Base-by-base conservation (phyloP, 2,329 filamentous ascomycete genomes). In the Coleophoma cylindrospora region DNA sequence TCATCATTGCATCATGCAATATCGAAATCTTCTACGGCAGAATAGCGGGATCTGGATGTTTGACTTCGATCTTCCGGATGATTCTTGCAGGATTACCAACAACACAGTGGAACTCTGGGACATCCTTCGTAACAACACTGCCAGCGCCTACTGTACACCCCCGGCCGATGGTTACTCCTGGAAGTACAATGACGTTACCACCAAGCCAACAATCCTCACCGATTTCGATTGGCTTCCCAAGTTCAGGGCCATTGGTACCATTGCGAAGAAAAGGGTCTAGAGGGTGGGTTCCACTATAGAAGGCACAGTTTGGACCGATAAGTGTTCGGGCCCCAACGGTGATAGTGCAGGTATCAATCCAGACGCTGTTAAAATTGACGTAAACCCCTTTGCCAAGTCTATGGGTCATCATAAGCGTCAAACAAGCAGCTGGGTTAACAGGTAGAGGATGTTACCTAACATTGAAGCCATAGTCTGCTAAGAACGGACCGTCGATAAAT, bases 131-230 rank as follows among this genome's bases (percentile, higher is more conserved):
- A 21, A 95, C 89, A 4, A 95, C 87, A 64, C 85, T 89, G 1
- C 86, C 89, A 1, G 91, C 90, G 1, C 89, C 91, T 53, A 95
- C 76, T 0, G 84, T 87, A 4, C 73, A 76, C 0, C 90, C 89
- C 49, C 77, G 75, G 0, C 91, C 90, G 56, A 95, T 86, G 1
- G 79, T 91, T 21, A 95, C 83, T 0, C 90, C 90, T 0, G 88
- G 83, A 40, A 91, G 70, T 15, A 95, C 79, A 19, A 75, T 80
- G 5, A 82, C 83, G 61, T 84, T 85, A 0, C 87, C 87, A 1
- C 84, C 87, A 32, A 92, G 68, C 88, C 88, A 90, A 68, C 87
- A 88, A 70, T 95, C 90, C 56, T 90, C 84, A 0, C 85, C 89
- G 48, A 95, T 82, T 34, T 73, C 77, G 54, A 96, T 88, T 10